These are phyloP conservation scores for Mimosa bimucronata DNA, from an alignment of 306 rosid genomes.

Conservation along the genomic window DNA sequence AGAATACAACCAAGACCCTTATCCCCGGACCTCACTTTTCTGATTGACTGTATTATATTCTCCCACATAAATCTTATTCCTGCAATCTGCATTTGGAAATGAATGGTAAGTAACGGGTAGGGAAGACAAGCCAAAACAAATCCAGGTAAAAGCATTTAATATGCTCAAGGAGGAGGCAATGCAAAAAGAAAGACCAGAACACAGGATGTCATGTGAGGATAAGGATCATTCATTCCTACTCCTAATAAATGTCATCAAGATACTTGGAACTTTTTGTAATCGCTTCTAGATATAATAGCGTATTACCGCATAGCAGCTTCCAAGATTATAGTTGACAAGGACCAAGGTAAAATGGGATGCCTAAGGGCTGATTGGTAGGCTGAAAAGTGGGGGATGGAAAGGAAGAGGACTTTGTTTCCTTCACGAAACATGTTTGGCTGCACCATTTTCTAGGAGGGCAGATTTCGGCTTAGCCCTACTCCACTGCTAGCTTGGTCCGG, in stretches of 20 bases:
- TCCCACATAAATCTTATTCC: slow-evolving; percentile 99
- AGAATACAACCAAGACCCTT: slow-evolving; percentile 99
- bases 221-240: background rate
- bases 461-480: too few species aligned
- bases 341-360: background rate
- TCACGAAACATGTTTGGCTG: background rate
- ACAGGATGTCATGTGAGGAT: background rate
- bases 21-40: slow-evolving; percentile 90
- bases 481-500: too few species aligned
- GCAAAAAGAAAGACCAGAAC: background rate
- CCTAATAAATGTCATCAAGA: background rate
- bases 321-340: background rate
- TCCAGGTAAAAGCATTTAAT: background rate
- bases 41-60: slow-evolving; percentile 89
- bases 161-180: background rate
- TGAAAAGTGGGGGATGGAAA: background rate
- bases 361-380: background rate
- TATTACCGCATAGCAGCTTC: slow-evolving; percentile 24
- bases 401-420: background rate
- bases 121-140: slow-evolving; percentile 11
- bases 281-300: background rate
- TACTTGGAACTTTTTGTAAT: background rate
- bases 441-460: background rate
- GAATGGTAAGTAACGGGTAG: slow-evolving; percentile 2
- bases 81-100: slow-evolving; percentile 58